These are phyloP conservation scores for Dictyostelium firmibasis DNA, from an alignment of 78 protist species.

Conservation along the genomic window DNA sequence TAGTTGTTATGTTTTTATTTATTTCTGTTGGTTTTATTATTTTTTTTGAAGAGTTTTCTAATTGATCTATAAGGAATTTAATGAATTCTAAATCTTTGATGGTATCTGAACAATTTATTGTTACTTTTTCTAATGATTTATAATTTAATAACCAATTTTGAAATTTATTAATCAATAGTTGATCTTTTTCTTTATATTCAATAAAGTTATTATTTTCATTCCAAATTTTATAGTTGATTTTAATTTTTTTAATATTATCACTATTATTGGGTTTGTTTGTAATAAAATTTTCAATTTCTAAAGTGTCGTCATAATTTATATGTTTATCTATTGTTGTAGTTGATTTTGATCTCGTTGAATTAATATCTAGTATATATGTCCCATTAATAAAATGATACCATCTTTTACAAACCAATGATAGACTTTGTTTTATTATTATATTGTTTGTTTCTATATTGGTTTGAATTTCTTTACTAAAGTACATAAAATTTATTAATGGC, in stretches of 20 bases:
- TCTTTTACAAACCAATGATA: neutral
- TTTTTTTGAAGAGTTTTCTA: neutral
- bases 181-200: neutral
- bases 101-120: neutral
- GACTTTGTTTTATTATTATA: neutral
- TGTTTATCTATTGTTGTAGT: too few species aligned
- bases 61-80: neutral
- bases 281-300: neutral
- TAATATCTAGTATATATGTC: neutral
- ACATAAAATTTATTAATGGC: neutral
- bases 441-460: neutral
- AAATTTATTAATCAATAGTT: neutral
- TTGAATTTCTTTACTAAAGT: neutral
- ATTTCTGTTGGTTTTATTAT: neutral
- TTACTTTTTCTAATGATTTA: neutral
- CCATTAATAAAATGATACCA: neutral
- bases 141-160: neutral
- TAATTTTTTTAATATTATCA: too few species aligned
- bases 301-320: neutral
- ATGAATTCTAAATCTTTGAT: neutral
- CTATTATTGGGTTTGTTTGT: neutral
- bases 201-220: too few species aligned
- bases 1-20: neutral
- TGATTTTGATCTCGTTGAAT: neutral
- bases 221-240: neutral